A percentile compares a stretch with the other conserved stretches of the same genome.
These are phyloP conservation scores for Saccharomyces hybrid DNA, from an alignment of 1,139 yeast species.

Conservation along the genomic window DNA sequence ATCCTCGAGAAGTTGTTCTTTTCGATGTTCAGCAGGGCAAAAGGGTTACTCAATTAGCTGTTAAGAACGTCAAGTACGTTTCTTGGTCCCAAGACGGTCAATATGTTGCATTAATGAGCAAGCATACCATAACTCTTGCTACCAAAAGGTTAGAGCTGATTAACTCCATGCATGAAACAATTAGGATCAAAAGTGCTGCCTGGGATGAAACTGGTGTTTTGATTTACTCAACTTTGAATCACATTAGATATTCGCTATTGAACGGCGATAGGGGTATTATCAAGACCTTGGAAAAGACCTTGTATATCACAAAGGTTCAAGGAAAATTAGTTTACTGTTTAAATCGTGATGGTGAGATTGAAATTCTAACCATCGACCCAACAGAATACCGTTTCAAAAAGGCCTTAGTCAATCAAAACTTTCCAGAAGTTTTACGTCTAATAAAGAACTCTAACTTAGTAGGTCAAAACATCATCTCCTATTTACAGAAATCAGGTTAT, in stretches of 20 bases:
- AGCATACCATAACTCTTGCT: constrained; percentile 88
- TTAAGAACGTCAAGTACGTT: constrained; percentile 79
- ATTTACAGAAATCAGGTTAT: constrained; percentile 89
- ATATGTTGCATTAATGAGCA: constrained; percentile 79
- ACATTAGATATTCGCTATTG: constrained; percentile 84
- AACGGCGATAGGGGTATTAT: constrained; percentile 95
- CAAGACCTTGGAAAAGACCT: constrained; percentile 82
- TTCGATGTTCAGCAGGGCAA: constrained; percentile 93
- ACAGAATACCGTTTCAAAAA: constrained; percentile 95
- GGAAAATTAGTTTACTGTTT: constrained; percentile 73
- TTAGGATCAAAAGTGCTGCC: constrained; percentile 92
- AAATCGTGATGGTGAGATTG: constrained; percentile 80
- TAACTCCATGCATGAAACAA: constrained; percentile 91
- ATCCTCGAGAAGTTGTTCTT: constrained; percentile 62
- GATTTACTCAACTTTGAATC: constrained; percentile 89
- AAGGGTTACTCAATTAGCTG: constrained; percentile 60
- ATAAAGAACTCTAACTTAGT: constrained; percentile 86
- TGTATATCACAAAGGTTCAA: constrained; percentile 68
- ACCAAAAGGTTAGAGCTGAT: constrained; percentile 69
- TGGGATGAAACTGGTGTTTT: constrained; percentile 96
- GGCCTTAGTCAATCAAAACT: constrained; percentile 83
- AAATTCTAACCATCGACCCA: constrained; percentile 76
- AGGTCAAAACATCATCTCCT: constrained; percentile 94
- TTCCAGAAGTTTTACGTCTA: constrained; percentile 84
- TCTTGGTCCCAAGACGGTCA: constrained; percentile 87